Evolutionary conservation across 1,139 yeast genomes (phyloP).

Genomic region (Hyphopichia buzzinii): DNA sequence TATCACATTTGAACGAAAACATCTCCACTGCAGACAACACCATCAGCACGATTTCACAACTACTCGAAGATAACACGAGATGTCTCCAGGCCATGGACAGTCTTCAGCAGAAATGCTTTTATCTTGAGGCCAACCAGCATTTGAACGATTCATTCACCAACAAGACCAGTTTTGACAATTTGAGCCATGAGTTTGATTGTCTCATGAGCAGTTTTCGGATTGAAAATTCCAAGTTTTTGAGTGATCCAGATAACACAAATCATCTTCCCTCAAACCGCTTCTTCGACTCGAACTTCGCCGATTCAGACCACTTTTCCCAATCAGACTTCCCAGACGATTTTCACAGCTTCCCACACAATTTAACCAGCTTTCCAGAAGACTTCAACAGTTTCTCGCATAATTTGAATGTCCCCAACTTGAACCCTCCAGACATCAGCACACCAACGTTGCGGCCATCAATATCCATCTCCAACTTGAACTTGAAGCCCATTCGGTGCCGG

Average conservation of each 20-base stretch:
- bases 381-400: background rate
- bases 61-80: conserved; percentile 21
- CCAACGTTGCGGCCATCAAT: conserved; percentile 19
- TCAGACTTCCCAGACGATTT: too few relatives aligned
- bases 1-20: conserved; percentile 19
- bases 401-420: too few relatives aligned
- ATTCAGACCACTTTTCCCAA: too few relatives aligned
- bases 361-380: background rate
- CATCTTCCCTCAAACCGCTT: background rate
- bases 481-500: conserved; percentile 42
- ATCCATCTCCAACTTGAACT: conserved; percentile 37
- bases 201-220: conserved; percentile 16
- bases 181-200: conserved; percentile 46
- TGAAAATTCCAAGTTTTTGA: background rate
- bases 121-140: conserved; percentile 33
- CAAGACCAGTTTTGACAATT: conserved; percentile 49
- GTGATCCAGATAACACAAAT: background rate
- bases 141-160: conserved; percentile 36
- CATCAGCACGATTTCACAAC: conserved; percentile 28
- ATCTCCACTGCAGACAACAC: conserved; percentile 27
- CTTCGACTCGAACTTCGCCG: background rate
- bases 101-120: conserved; percentile 31
- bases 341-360: too few relatives aligned
- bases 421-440: too few relatives aligned
- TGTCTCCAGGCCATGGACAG: conserved; percentile 27